These are phyloP conservation scores for Strobilomyces confusus DNA, from an alignment of 768 basidiomycete species.

Conservation along the genomic window DNA sequence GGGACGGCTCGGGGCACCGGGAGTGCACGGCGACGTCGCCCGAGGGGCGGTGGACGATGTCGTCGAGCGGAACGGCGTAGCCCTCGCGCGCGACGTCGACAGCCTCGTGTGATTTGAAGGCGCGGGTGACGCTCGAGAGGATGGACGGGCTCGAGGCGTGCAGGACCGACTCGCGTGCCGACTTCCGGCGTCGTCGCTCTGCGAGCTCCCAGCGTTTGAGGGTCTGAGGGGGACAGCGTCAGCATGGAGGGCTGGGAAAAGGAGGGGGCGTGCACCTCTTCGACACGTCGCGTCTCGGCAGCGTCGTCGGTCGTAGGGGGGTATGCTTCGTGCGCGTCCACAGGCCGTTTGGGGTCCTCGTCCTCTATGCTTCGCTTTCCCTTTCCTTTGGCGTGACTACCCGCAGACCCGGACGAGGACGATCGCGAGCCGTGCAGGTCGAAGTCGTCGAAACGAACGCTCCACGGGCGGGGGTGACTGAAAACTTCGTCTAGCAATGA, in stretches of 20 bases:
- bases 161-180: conserved; percentile 54
- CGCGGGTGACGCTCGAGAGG: conserved; percentile 52
- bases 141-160: conserved; percentile 37
- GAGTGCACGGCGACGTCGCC: conserved; percentile 36
- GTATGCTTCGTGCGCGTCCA: conserved; percentile 36
- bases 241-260: not conserved
- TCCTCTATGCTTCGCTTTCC: conserved; percentile 28
- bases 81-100: conserved; percentile 37
- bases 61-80: conserved; percentile 47
- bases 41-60: conserved; percentile 38
- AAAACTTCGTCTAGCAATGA: conserved; percentile 45
- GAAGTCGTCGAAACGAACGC: conserved; percentile 24
- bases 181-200: conserved; percentile 72
- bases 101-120: conserved; percentile 48
- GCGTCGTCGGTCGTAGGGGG: conserved; percentile 66
- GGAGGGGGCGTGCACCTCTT: conserved; percentile 51
- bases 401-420: conserved; percentile 9
- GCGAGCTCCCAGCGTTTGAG: conserved; percentile 74
- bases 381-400: conserved; percentile 24
- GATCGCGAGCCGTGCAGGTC: conserved; percentile 20
- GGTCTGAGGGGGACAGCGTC: conserved; percentile 42
- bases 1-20: conserved; percentile 21
- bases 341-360: conserved; percentile 23
- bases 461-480: conserved; percentile 33
- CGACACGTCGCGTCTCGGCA: conserved; percentile 62